Percentiles rank a stretch among this genome's conserved stretches.
Evolutionary conservation across 371 early-diverging fungal species (phyloP).

Genomic region (Mucor circinelloides): DNA sequence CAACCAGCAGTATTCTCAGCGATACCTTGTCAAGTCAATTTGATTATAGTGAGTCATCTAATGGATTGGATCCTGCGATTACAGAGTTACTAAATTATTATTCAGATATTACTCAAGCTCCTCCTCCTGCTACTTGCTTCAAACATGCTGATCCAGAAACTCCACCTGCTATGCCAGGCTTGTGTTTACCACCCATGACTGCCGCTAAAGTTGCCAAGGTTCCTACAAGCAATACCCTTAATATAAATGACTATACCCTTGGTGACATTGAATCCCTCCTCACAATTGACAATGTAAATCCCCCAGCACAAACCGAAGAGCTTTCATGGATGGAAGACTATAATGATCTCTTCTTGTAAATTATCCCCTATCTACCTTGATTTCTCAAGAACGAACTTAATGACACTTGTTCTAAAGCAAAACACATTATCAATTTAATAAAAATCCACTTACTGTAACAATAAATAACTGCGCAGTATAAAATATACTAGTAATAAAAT

Average conservation of each 20-base stretch:
- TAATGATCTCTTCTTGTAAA: neutral
- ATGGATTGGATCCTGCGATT: neutral
- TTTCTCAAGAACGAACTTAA: too few relatives aligned
- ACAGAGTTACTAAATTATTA: slow-evolving; percentile 5
- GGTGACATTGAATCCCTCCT: slow-evolving; percentile 6
- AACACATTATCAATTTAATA: too few relatives aligned
- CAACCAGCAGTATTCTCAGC: neutral
- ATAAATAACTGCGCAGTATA: too few relatives aligned
- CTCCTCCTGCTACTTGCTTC: neutral
- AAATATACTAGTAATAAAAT: too few relatives aligned
- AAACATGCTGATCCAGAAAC: neutral
- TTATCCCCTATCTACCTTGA: too few relatives aligned
- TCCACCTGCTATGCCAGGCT: neutral
- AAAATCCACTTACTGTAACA: too few relatives aligned
- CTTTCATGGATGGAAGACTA: slow-evolving; percentile 1
- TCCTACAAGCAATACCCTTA: neutral
- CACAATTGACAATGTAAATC: neutral
- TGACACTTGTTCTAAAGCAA: too few relatives aligned
- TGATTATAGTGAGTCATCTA: neutral
- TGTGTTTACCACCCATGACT: slow-evolving; percentile 6
- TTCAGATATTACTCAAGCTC: slow-evolving; percentile 2
- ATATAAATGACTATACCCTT: neutral
- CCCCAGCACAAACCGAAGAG: neutral
- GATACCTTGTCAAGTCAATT: neutral
- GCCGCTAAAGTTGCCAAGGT: slow-evolving; percentile 4